These are phyloP conservation scores for Haberlea rhodopensis DNA, from an alignment of 257 asterid genomes.

Conservation along the genomic window DNA sequence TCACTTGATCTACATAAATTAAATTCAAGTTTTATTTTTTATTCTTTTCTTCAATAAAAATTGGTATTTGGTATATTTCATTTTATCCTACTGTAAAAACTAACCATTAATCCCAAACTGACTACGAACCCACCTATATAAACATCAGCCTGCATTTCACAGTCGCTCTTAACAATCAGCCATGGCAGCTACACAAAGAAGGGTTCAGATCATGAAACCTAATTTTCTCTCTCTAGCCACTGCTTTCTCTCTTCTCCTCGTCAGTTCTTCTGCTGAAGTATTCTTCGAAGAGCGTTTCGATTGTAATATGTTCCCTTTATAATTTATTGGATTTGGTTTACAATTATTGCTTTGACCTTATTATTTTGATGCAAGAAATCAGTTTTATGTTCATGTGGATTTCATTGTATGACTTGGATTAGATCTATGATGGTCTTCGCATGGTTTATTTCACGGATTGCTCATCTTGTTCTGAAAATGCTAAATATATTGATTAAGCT, in stretches of 20 bases:
- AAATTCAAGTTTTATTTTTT: no score
- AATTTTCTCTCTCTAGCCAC: constrained; percentile 41
- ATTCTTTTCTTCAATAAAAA: no score
- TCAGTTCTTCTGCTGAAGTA: constrained; percentile 57
- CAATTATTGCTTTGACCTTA: no score
- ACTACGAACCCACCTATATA: no score
- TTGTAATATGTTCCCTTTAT: constrained; percentile 39
- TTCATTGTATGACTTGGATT: background rate
- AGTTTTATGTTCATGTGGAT: no score
- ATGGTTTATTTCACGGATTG: no score
- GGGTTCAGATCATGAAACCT: constrained; percentile 40
- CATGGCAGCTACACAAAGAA: constrained; percentile 56
- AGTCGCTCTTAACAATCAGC: constrained; percentile 20
- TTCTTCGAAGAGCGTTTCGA: constrained; percentile 88
- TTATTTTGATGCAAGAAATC: no score
- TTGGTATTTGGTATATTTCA: no score
- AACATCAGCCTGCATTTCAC: no score
- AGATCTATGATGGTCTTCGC: background rate
- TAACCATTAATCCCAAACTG: no score
- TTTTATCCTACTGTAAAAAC: no score
- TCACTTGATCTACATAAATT: no score
- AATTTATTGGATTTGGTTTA: background rate
- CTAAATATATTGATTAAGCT: background rate
- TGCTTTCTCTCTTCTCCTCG: constrained; percentile 50
- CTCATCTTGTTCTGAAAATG: background rate